Percentiles rank a stretch among this genome's conserved stretches.
Evolutionary conservation across 1,284 basidiomycete species (phyloP).

Genomic region (Apiotrichum porosum): DNA sequence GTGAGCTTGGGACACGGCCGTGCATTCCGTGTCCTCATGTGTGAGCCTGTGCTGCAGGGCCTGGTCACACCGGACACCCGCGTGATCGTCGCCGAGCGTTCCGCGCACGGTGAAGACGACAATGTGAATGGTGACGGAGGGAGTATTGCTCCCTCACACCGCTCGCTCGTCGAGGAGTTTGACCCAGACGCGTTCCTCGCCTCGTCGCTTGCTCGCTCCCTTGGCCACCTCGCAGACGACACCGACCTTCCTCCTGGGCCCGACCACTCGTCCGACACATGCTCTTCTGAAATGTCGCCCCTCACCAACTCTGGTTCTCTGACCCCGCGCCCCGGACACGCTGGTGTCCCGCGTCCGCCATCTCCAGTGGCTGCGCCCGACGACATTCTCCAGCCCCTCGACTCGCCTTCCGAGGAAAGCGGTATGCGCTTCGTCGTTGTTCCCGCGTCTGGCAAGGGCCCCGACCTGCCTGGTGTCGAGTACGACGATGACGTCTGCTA

Average conservation of each 20-base stretch:
- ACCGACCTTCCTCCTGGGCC: conserved; percentile 12
- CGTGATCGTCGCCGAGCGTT: conserved; percentile 54
- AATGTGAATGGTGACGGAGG: conserved; percentile 19
- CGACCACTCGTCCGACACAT: conserved; percentile 11
- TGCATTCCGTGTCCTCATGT: conserved; percentile 44
- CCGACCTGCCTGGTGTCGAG: conserved; percentile 2
- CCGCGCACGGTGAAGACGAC: conserved; percentile 12
- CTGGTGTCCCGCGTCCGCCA: conserved; percentile 7
- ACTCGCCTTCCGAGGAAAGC: conserved; percentile 10
- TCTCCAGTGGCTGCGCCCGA: conserved; percentile 27
- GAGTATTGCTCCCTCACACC: conserved; percentile 27
- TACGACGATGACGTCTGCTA: conserved; percentile 29
- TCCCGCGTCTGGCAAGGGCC: not conserved
- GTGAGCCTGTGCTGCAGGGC: conserved; percentile 70
- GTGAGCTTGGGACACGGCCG: conserved; percentile 9
- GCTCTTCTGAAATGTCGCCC: not conserved
- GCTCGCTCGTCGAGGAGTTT: conserved; percentile 31
- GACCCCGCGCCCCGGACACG: conserved; percentile 39
- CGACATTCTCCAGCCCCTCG: conserved; percentile 14
- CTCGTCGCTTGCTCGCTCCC: conserved; percentile 14
- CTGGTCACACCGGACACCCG: conserved; percentile 54
- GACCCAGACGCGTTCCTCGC: conserved; percentile 30
- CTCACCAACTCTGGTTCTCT: conserved; percentile 41
- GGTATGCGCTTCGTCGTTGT: conserved; percentile 13
- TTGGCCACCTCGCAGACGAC: conserved; percentile 28